Base-by-base conservation (phyloP, 306 rosid genomes). In the Prunus dulcis region DNA sequence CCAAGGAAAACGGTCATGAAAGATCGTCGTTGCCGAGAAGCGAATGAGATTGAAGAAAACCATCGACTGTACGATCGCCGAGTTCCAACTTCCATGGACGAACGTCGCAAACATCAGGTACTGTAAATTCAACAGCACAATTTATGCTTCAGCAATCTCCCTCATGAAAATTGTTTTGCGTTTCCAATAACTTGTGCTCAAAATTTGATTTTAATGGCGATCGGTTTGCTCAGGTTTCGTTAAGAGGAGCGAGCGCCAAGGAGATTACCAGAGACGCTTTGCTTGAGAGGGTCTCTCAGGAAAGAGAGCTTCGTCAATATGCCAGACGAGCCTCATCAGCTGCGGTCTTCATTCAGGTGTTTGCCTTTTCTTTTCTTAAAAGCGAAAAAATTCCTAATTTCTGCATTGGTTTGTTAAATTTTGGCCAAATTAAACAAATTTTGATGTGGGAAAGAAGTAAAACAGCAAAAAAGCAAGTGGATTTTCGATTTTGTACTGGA, bases 181-280 rank as follows among this genome's bases (percentile, higher is more conserved):
- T 38, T 66, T 66, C 46, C 27, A 4, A 20, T 12, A 43, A 15
- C 4, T 67, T 34, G 67, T 62, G 30, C 25, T 11, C 53, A 67
- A 67, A 58, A 14, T 2, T 56, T 56, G 6, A 28, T 55, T 73
- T 30, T 3, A 62, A 62, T 32, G 5, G 64, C 49, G 52, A 13
- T 67, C 74, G 74, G 60, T 41, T 60, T 78, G 74, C 63, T 79
- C 82, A 95, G 98, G 96, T 92, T 22, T 95, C 97, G 28, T 62
- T 95, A 86, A 86, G 99, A 82, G 99, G 99, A 75, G 87, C 97
- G 57, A 95, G 99, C 86, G 91, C 88, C 32, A 95, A 95, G 86
- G 99, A 95, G 88, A 95, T 95, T 75, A 88, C 99, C 55, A 85
- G 99, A 75, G 99, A 90, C 67, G 97, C 88, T 14, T 93, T 95